Evolutionary conservation across 2,329 filamentous ascomycete species (phyloP).

Genomic region (Coniochaeta sp.): DNA sequence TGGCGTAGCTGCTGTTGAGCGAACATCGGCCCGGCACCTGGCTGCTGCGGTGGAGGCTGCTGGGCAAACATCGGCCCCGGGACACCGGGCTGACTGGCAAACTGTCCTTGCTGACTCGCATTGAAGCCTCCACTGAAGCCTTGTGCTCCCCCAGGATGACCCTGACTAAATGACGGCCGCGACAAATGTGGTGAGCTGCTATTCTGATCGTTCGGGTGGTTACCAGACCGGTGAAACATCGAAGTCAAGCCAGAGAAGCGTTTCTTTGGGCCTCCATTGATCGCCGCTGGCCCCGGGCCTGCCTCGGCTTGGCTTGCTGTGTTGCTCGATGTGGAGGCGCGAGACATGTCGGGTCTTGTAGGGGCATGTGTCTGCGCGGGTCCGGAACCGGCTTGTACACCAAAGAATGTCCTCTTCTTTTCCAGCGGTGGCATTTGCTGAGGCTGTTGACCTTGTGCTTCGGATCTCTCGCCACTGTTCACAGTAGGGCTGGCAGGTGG

Average conservation of each 20-base stretch:
- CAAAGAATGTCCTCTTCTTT: conserved; percentile 32
- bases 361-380: background rate
- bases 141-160: background rate
- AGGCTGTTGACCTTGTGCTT: background rate
- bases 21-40: background rate
- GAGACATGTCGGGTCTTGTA: background rate
- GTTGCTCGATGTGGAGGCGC: background rate
- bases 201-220: conserved; percentile 8
- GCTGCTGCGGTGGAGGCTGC: background rate
- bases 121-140: background rate
- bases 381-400: conserved; percentile 11
- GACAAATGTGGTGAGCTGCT: conserved; percentile 14
- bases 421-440: conserved; percentile 17
- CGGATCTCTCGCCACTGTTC: background rate
- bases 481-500: background rate
- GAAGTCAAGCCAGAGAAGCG: conserved; percentile 33
- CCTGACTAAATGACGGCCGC: conserved; percentile 9
- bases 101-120: background rate
- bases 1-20: background rate
- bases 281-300: conserved; percentile 4
- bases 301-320: conserved; percentile 6
- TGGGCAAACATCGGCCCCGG: background rate
- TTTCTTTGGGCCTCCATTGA: conserved; percentile 27
- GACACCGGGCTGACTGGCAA: background rate
- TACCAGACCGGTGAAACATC: conserved; percentile 19